phyloP scores from a whole-genome alignment of 805 yeast genomes.

The Saccharomycopsis lassenensis region DNA sequence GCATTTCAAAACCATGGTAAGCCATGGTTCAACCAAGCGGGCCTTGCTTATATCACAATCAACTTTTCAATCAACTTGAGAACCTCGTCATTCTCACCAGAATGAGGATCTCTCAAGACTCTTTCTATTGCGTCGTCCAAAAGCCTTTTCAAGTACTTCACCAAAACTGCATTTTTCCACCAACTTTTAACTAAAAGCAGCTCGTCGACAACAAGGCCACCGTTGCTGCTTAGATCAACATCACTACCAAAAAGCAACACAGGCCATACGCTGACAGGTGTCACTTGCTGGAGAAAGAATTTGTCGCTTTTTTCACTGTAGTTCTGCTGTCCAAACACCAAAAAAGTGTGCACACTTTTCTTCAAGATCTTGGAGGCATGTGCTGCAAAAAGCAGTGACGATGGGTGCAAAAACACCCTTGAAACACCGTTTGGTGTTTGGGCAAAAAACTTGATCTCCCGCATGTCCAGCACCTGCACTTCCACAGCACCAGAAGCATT shows the following conservation, averaged over 20 bases:
- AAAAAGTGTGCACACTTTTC: neutral
- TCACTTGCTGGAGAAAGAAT: constrained; percentile 59
- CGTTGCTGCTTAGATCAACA: constrained; percentile 40
- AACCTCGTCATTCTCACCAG: no score
- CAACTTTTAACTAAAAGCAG: constrained; percentile 90
- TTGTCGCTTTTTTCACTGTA: constrained; percentile 25
- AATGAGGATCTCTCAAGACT: no score
- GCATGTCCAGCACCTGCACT: constrained; percentile 77
- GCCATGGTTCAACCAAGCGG: no score
- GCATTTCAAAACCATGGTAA: no score
- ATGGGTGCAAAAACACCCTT: constrained; percentile 79
- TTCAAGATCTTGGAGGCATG: no score
- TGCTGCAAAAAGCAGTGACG: no score
- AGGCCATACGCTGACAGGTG: constrained; percentile 68
- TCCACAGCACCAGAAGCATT: constrained; percentile 73
- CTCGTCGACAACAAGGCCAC: constrained; percentile 77
- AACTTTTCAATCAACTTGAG: no score
- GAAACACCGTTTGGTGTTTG: no score
- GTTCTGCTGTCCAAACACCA: constrained; percentile 15
- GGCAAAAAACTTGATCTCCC: constrained; percentile 60
- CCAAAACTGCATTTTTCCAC: constrained; percentile 86
- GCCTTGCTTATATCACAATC: no score
- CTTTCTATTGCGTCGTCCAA: constrained; percentile 63
- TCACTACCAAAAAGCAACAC: constrained; percentile 76
- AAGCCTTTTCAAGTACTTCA: constrained; percentile 55